Base-by-base conservation (phyloP, 1,284 basidiomycete genomes). In the Cryptococcus depauperatus region DNA sequence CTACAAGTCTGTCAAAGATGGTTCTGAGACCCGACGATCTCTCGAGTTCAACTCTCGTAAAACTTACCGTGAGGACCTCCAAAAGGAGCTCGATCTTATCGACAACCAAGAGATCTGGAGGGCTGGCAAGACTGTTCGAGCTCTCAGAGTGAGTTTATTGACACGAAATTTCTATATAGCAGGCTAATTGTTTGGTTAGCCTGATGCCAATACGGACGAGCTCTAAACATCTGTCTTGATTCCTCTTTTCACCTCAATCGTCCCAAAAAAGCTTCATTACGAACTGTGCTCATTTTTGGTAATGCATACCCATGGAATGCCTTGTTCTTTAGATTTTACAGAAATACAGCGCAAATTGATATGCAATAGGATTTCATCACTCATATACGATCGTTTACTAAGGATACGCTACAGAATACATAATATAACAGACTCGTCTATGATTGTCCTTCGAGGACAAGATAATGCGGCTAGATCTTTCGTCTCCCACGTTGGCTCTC, bases 11-110 rank as follows among this genome's bases (percentile, higher is more conserved):
- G 95, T 98, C 61, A 79, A 77, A 69, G 82, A 97, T 69, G 95
- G 95, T 50, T 86, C 86, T 26, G 95, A 99, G 79, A 98, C 95
- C 40, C 83, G 90, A 70, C 91, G 93, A 69, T 84, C 90, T 39
- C 82, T 99, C 62, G 90, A 96, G 71, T 99, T 89, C 79, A 97
- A 97, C 72, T 82, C 84, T 48, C 83, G 90, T 51, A 73, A 79
- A 59, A 95, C 91, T 8, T 99, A 99, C 78, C 85, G 92, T 53
- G 76, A 90, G 72, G 91, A 95, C 69, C 83, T 96, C 56, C 84
- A 85, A 59, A 85, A 82, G 77, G 93, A 99, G 76, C 80, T 95
- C 52, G 84, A 83, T 70, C 90, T 88, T 72, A 96, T 99, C 64
- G 84, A 96, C 74, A 62, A 66, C 57, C 69, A 71, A 58, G 93